Evolutionary conservation across 208 protist genomes (phyloP).

Genomic region (Strigomonas culicis): DNA sequence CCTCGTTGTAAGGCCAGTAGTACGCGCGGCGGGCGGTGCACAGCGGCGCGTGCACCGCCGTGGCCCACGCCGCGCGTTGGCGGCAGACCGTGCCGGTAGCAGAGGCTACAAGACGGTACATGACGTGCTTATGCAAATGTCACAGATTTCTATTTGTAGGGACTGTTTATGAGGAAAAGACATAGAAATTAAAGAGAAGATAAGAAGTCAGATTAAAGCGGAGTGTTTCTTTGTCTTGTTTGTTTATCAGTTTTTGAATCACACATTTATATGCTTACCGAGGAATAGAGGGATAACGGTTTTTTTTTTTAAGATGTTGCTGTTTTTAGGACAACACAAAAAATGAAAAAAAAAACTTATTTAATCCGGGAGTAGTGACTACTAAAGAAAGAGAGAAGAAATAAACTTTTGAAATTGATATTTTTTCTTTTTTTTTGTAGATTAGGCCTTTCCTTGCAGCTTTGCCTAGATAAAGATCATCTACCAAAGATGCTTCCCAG

Average conservation of each 20-base stretch:
- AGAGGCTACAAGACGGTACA: no score
- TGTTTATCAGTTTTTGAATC: constrained; percentile 1
- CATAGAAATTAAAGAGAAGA: constrained; percentile 20
- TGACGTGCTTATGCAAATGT: no score
- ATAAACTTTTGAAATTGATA: constrained; percentile 1
- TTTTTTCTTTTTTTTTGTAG: constrained; percentile 6
- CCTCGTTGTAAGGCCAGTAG: constrained; percentile 71
- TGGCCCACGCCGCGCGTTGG: background rate
- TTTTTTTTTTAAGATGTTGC: constrained; percentile 7
- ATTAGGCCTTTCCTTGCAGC: background rate
- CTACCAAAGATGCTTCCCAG: background rate
- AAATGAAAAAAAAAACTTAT: constrained; percentile 2
- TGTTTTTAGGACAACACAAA: background rate
- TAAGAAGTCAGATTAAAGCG: background rate
- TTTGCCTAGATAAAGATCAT: no score
- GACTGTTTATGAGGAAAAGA: constrained; percentile 16
- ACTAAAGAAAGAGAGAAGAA: no score
- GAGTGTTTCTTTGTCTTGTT: constrained; percentile 4
- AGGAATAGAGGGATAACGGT: background rate
- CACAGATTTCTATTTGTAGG: background rate
- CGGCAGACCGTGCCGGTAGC: no score
- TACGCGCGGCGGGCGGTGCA: constrained; percentile 36
- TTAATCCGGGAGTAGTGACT: no score
- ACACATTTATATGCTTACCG: no score
- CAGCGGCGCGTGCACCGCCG: background rate